These are phyloP conservation scores for Avena eriantha DNA, from an alignment of 176 grass and related monocot species.

Conservation along the genomic window DNA sequence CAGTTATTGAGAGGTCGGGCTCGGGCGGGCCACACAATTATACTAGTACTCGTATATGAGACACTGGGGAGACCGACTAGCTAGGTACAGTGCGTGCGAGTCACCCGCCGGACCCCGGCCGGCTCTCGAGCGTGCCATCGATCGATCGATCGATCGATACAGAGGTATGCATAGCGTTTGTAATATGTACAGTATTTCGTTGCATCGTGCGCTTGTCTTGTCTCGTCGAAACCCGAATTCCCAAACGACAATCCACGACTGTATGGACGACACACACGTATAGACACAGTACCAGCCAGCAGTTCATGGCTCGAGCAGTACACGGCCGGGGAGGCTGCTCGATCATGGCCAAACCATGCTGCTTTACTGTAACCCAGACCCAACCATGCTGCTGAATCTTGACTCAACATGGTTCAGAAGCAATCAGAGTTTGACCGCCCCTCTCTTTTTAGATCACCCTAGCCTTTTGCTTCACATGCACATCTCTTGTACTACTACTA, in stretches of 20 bases:
- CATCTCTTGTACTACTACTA: not conserved
- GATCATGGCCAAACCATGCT: not conserved
- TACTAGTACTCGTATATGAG: not conserved
- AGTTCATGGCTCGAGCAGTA: not conserved
- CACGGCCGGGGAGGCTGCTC: not conserved
- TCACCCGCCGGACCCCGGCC: constrained; percentile 22
- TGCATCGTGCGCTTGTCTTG: not conserved
- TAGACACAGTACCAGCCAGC: not conserved
- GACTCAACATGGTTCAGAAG: not conserved
- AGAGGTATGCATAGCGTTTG: constrained; percentile 8
- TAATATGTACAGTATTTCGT: not conserved
- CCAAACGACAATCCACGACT: constrained; percentile 21
- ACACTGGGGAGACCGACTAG: not conserved
- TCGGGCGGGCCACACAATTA: not conserved
- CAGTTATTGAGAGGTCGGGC: not conserved
- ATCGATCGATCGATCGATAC: not conserved
- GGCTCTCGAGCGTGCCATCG: not conserved
- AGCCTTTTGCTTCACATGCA: constrained; percentile 26
- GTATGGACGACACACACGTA: not conserved
- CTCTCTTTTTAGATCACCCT: not conserved
- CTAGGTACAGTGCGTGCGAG: constrained; percentile 20
- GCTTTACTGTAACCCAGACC: not conserved
- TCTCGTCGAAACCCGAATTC: constrained; percentile 31
- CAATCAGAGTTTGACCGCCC: constrained; percentile 37
- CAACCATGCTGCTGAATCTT: not conserved